Conservation (phyloP, 2,329 filamentous ascomycete genomes). For the Epicoccum sorghinum region DNA sequence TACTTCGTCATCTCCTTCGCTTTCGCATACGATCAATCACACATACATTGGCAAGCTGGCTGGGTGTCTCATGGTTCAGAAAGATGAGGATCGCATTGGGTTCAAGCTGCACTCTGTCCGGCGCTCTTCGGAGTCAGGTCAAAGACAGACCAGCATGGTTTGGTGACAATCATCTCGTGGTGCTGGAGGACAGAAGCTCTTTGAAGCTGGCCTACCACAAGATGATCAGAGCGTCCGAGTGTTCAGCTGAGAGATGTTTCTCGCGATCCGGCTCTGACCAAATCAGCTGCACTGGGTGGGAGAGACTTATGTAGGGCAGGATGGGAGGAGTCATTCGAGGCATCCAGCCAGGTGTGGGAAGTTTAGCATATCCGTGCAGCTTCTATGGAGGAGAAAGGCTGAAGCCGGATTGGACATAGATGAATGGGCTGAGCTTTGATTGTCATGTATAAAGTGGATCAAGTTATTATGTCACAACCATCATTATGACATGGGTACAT, state of each 20-base stretch:
- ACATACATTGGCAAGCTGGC: background rate
- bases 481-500: too few species aligned
- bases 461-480: too few species aligned
- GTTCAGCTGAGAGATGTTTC: background rate
- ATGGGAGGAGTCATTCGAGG: slow-evolving; percentile 2
- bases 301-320: slow-evolving; percentile 1
- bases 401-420: too few species aligned
- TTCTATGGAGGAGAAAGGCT: slow-evolving; percentile 2
- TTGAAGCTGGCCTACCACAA: slow-evolving; percentile 8
- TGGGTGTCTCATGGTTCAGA: slow-evolving; percentile 12
- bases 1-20: background rate
- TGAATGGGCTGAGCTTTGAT: too few species aligned
- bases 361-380: background rate
- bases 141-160: too few species aligned
- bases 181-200: slow-evolving; percentile 8
- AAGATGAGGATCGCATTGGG: slow-evolving; percentile 13
- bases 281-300: slow-evolving; percentile 9
- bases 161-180: background rate
- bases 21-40: background rate
- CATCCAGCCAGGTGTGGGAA: slow-evolving; percentile 8
- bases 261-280: slow-evolving; percentile 10
- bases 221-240: slow-evolving; percentile 8
- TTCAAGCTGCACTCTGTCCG: background rate
- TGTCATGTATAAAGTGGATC: too few species aligned
- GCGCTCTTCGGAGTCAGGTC: background rate